These are phyloP conservation scores for Colletotrichum theobromicola DNA, from an alignment of 2,329 filamentous ascomycete genomes.

Conservation along the genomic window DNA sequence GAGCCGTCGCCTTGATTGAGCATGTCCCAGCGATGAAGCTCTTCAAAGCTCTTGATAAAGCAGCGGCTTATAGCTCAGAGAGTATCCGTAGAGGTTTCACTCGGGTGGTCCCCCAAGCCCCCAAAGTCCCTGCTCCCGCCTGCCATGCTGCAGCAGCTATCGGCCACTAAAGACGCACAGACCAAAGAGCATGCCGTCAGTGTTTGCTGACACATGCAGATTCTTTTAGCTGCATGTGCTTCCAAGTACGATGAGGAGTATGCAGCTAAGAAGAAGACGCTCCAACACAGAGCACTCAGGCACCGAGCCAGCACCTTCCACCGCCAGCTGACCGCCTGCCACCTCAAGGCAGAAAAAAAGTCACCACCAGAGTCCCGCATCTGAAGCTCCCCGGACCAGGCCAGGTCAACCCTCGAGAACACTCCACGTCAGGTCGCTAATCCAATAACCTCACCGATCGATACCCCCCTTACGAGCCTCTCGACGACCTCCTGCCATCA, in stretches of 20 bases:
- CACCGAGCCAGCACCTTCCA: conserved; percentile 21
- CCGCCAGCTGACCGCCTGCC: conserved; percentile 17
- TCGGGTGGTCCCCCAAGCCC: not conserved
- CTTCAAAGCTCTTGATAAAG: not conserved
- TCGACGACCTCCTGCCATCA: conserved; percentile 42
- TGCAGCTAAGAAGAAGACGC: not conserved
- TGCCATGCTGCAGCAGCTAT: not conserved
- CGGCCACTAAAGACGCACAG: not conserved
- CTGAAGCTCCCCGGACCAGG: conserved; percentile 20
- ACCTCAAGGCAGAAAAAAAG: conserved; percentile 23
- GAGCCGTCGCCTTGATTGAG: not conserved
- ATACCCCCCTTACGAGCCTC: conserved; percentile 15
- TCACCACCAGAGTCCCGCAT: conserved; percentile 22
- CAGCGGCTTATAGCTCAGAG: not conserved
- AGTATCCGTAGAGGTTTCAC: not conserved
- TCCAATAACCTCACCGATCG: conserved; percentile 16
- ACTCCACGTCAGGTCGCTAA: conserved; percentile 22
- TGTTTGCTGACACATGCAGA: not conserved
- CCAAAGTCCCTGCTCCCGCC: conserved; percentile 4
- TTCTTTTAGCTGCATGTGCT: not conserved
- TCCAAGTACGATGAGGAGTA: not conserved
- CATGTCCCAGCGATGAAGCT: not conserved
- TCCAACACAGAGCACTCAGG: not conserved
- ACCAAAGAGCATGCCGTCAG: not conserved
- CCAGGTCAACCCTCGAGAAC: conserved; percentile 20